Conservation (phyloP, 164 flowering plant genomes). For the Cinnamomum chago region DNA sequence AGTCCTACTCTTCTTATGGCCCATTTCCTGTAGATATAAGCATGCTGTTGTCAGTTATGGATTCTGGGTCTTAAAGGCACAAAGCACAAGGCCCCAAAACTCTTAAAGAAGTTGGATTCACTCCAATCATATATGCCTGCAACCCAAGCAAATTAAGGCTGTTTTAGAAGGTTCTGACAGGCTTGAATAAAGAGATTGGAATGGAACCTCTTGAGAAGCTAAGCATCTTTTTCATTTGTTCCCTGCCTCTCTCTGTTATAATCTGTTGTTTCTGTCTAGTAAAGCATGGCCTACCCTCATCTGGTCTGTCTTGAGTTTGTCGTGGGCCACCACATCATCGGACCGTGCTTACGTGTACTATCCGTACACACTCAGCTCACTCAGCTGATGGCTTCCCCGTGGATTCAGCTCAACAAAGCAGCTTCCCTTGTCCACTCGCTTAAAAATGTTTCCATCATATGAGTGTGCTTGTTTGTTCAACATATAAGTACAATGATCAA, state of each 20-base stretch:
- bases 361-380: slow-evolving; percentile 3
- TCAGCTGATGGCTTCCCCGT: neutral
- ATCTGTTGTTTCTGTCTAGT: slow-evolving; percentile 46
- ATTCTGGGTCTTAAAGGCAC: slow-evolving; percentile 33
- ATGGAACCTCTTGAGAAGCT: slow-evolving; percentile 65
- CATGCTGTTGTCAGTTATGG: slow-evolving; percentile 18
- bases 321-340: slow-evolving; percentile 30
- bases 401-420: neutral
- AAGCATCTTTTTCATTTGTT: slow-evolving; percentile 59
- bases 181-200: slow-evolving; percentile 60
- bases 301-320: slow-evolving; percentile 17
- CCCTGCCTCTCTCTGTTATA: slow-evolving; percentile 28
- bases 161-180: slow-evolving; percentile 56
- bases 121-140: slow-evolving; percentile 75
- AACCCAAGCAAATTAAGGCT: slow-evolving; percentile 56
- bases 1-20: slow-evolving; percentile 25
- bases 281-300: slow-evolving; percentile 25
- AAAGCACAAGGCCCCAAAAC: slow-evolving; percentile 46
- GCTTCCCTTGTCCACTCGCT: neutral
- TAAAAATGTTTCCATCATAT: no score
- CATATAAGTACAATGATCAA: no score
- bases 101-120: slow-evolving; percentile 49
- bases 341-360: slow-evolving; percentile 17
- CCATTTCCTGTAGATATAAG: slow-evolving; percentile 44
- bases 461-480: no score